Evolutionary conservation across 495 filamentous ascomycete genomes (phyloP).

Genomic region (Annulohypoxylon moriforme): DNA sequence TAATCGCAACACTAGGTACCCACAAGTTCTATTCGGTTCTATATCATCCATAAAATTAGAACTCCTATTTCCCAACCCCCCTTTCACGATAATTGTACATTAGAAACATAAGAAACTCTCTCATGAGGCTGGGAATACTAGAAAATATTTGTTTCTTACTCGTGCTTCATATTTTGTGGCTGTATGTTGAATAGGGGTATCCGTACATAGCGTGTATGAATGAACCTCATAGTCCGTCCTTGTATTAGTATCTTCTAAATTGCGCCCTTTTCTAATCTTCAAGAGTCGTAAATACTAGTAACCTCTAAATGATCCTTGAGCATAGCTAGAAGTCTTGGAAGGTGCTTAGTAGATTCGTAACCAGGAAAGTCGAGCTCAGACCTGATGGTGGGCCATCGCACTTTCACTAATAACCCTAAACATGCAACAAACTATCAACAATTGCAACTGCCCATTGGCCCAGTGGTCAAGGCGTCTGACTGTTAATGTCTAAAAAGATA

Average conservation of each 20-base stretch:
- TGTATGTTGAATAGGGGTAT: too few species aligned
- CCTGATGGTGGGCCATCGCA: not conserved
- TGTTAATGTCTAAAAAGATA: constrained; percentile 12
- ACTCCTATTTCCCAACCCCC: too few species aligned
- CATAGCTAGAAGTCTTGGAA: not conserved
- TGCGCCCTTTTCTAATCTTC: not conserved
- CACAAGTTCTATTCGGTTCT: too few species aligned
- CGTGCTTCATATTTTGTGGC: too few species aligned
- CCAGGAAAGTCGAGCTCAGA: not conserved
- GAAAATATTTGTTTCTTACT: too few species aligned
- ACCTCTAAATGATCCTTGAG: not conserved
- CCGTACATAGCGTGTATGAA: too few species aligned
- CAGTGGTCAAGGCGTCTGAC: constrained; percentile 40
- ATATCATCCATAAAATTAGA: too few species aligned
- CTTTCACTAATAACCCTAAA: constrained; percentile 9
- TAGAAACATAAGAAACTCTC: too few species aligned
- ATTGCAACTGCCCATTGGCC: constrained; percentile 28
- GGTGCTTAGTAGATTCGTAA: not conserved
- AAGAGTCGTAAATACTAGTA: not conserved
- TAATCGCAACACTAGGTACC: too few species aligned
- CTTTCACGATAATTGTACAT: too few species aligned
- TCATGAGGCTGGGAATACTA: too few species aligned
- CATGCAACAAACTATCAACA: not conserved
- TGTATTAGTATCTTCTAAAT: not conserved
- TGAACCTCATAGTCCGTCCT: too few species aligned